phyloP scores from a whole-genome alignment of 345 rosid species.

The Clausena lansium region DNA sequence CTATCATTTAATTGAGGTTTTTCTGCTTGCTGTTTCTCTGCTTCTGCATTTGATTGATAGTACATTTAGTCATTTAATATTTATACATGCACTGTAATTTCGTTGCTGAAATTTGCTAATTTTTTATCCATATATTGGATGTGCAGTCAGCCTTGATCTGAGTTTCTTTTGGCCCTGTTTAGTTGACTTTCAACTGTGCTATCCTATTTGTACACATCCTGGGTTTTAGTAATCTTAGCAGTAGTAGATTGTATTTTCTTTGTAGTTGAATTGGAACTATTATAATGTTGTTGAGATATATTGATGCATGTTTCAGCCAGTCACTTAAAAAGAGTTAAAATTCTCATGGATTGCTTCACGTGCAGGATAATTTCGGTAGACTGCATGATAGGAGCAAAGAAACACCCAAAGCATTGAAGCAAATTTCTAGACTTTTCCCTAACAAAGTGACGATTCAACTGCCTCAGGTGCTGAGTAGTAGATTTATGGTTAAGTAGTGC shows the following conservation, averaged over 20 bases:
- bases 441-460: conserved; percentile 94
- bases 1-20: background rate
- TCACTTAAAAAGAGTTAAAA: background rate
- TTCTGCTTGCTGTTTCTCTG: background rate
- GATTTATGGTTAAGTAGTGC: background rate
- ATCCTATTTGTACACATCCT: background rate
- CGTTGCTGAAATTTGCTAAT: background rate
- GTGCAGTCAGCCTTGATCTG: background rate
- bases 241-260: background rate
- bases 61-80: background rate
- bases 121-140: background rate
- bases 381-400: conserved; percentile 90
- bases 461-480: conserved; percentile 69
- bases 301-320: background rate
- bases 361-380: conserved; percentile 87
- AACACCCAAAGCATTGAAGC: conserved; percentile 84
- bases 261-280: background rate
- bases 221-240: background rate
- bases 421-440: conserved; percentile 83
- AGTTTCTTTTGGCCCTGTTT: background rate
- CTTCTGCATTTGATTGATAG: background rate
- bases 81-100: background rate
- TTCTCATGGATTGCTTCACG: conserved; percentile 12
- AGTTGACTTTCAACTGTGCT: background rate
- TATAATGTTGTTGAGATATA: background rate